Evolutionary conservation across 345 rosid species (phyloP).

Genomic region (Rhodamnia rubescens): DNA sequence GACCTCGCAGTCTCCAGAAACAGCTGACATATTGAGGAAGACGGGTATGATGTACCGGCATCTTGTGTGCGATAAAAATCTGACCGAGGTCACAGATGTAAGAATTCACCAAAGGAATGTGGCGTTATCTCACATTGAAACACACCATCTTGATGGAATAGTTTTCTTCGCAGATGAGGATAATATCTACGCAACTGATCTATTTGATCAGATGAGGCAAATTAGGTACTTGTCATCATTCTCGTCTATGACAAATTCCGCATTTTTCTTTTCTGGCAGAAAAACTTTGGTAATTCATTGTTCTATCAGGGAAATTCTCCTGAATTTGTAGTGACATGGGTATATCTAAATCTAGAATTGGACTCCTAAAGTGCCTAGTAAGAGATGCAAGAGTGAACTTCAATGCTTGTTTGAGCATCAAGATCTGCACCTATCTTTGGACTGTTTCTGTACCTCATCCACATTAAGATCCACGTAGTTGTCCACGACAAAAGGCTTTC

Average conservation of each 20-base stretch:
- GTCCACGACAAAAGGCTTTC: background rate
- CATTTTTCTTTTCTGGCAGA: background rate
- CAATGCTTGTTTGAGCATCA: background rate
- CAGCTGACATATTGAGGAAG: constrained; percentile 40
- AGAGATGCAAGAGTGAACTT: background rate
- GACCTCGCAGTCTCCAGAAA: constrained; percentile 42
- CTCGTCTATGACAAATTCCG: background rate
- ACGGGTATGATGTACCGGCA: constrained; percentile 51
- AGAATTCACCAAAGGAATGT: constrained; percentile 46
- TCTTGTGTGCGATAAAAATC: constrained; percentile 41
- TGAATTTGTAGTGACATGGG: background rate
- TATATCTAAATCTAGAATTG: background rate
- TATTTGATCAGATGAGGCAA: constrained; percentile 47
- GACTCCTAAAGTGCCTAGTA: background rate
- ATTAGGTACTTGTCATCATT: constrained; percentile 28
- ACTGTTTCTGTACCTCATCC: background rate
- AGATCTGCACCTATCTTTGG: background rate
- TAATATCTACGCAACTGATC: constrained; percentile 24
- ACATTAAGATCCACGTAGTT: background rate
- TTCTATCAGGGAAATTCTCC: background rate
- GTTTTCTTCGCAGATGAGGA: constrained; percentile 46
- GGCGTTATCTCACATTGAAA: constrained; percentile 53
- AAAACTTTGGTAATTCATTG: background rate
- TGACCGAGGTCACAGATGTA: constrained; percentile 29
- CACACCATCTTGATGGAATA: constrained; percentile 50